phyloP scores from a whole-genome alignment of 169 alveolate genomes.

The Eimeria praecox region DNA sequence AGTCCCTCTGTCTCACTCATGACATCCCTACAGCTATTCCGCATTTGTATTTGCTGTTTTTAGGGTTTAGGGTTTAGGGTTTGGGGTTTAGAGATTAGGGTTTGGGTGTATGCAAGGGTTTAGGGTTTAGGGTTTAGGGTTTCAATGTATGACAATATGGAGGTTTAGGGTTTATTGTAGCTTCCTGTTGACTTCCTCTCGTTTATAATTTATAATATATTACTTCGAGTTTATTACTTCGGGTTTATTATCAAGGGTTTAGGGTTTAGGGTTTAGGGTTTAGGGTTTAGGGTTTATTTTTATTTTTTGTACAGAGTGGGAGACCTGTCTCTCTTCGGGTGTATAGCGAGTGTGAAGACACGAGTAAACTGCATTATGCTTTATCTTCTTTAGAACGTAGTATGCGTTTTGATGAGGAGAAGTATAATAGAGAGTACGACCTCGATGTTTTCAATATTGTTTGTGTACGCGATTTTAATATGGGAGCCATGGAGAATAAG shows the following conservation, averaged over 20 bases:
- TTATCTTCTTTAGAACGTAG: constrained; percentile 90
- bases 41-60: too few relatives aligned
- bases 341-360: constrained; percentile 90
- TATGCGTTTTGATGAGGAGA: constrained; percentile 95
- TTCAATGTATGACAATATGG: too few relatives aligned
- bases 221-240: too few relatives aligned
- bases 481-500: constrained; percentile 96
- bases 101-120: neutral
- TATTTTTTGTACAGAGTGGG: constrained; percentile 31
- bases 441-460: constrained; percentile 92
- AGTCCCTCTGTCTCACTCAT: too few relatives aligned
- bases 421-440: constrained; percentile 94
- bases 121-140: constrained; percentile 19
- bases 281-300: too few relatives aligned
- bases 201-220: too few relatives aligned
- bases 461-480: constrained; percentile 93
- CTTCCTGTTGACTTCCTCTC: neutral
- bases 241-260: too few relatives aligned
- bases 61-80: too few relatives aligned
- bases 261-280: too few relatives aligned
- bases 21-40: too few relatives aligned
- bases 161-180: constrained; percentile 5
- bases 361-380: constrained; percentile 89
- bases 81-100: too few relatives aligned
- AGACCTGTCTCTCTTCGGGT: constrained; percentile 87